These are phyloP conservation scores for Boletus huronensis DNA, from an alignment of 768 basidiomycete genomes.

Conservation along the genomic window DNA sequence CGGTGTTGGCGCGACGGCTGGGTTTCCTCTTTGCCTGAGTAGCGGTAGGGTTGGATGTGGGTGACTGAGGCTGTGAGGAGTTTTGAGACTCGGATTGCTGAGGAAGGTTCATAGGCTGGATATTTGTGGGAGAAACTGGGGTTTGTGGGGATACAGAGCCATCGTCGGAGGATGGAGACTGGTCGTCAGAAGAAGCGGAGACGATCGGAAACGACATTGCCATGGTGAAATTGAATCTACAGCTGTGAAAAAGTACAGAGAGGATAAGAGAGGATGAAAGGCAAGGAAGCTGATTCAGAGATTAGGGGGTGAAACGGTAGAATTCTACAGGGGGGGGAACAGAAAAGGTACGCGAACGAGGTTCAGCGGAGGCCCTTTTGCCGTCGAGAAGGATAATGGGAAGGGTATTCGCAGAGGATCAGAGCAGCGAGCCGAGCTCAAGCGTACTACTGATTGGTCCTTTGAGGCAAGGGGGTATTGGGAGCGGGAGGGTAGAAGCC, in stretches of 20 bases:
- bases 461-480: conserved; percentile 31
- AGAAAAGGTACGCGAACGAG: conserved; percentile 42
- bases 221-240: conserved; percentile 23
- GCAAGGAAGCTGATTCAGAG: background rate
- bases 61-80: conserved; percentile 20
- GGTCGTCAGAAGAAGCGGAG: conserved; percentile 36
- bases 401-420: conserved; percentile 27
- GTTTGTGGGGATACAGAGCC: conserved; percentile 46
- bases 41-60: conserved; percentile 19
- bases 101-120: conserved; percentile 36
- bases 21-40: conserved; percentile 74
- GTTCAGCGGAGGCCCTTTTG: conserved; percentile 41
- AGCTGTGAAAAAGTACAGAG: conserved; percentile 8
- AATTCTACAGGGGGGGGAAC: conserved; percentile 24
- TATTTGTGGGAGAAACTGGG: conserved; percentile 41
- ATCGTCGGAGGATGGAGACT: conserved; percentile 42
- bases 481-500: conserved; percentile 61
- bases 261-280: conserved; percentile 3
- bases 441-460: conserved; percentile 50
- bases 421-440: conserved; percentile 67
- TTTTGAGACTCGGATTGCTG: conserved; percentile 26
- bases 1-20: conserved; percentile 88
- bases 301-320: conserved; percentile 19
- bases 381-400: conserved; percentile 16
- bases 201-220: conserved; percentile 40